Base-by-base conservation (phyloP, 495 filamentous ascomycete species). In the Xylaria castorea region DNA sequence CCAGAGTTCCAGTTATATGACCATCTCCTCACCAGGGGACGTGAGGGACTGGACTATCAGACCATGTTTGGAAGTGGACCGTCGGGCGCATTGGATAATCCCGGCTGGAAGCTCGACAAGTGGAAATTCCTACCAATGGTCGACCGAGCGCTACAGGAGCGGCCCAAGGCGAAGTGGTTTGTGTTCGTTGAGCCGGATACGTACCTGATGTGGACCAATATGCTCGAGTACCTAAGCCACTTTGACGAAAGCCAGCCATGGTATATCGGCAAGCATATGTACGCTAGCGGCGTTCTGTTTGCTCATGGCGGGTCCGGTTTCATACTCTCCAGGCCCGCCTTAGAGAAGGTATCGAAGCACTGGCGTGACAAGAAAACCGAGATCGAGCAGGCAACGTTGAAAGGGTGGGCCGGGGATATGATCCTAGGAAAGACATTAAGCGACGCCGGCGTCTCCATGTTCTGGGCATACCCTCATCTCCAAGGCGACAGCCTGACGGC, bases 241-340 rank as follows among this genome's bases (percentile, higher is more conserved):
- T 80, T 89, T 22, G 81, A 88, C 70, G 71, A 80, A 2, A 61
- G 73, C 5, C 70, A 82, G 40, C 78, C 82, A 12, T 72, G 78
- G 51, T 89, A 89, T 71, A 76, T 89, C 5, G 88, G 87, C 0
- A 70, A 70, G 71, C 81, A 74, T 74, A 81, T 80, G 60, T 77
- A 75, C 14, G 76, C 72, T 18, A 71, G 80, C 40, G 70, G 71
- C 1, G 57, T 71, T 1, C 57, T 71, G 1, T 88, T 89, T 65
- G 86, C 83, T 1, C 85, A 87, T 70, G 87, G 86, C 2, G 87
- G 87, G 0, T 75, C 82, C 1, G 87, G 87, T 0, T 85, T 87
- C 67, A 78, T 86, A 8, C 76, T 89, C 2, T 87, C 85, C 0
- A 71, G 78, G 1, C 82, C 79, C 4, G 83, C 85, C 7, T 79